phyloP scores from a whole-genome alignment of 352 stramenopile genomes.

The Pythium scleroteichum region DNA sequence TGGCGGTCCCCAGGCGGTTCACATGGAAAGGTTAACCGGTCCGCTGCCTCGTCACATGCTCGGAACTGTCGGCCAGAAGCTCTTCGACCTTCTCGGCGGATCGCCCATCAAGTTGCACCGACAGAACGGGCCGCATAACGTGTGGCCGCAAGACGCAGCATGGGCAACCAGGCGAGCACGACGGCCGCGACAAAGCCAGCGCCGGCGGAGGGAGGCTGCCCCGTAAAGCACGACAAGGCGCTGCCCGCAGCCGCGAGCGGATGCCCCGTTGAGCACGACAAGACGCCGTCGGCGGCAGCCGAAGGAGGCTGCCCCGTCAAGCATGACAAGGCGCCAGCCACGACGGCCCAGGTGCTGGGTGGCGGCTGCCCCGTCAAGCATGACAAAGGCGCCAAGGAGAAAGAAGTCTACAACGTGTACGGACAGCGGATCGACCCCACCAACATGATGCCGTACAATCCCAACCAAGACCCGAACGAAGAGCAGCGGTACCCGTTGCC shows the following conservation, averaged over 20 bases:
- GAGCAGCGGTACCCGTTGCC: conserved; percentile 90
- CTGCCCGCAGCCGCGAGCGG: conserved; percentile 30
- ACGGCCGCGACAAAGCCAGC: conserved; percentile 7
- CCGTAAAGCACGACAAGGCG: conserved; percentile 46
- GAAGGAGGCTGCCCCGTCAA: conserved; percentile 63
- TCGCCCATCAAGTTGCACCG: conserved; percentile 22
- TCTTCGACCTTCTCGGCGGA: conserved; percentile 15
- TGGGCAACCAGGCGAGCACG: conserved; percentile 73
- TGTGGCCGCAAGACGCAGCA: conserved; percentile 32
- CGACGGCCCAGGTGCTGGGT: conserved; percentile 19
- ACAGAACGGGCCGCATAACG: conserved; percentile 7
- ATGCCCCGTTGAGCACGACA: conserved; percentile 60
- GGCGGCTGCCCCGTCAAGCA: conserved; percentile 77
- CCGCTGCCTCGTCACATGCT: conserved; percentile 22
- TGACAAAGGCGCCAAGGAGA: conserved; percentile 32
- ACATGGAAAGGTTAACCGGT: conserved; percentile 23
- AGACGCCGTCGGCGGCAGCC: conserved; percentile 29
- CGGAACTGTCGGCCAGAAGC: conserved; percentile 10
- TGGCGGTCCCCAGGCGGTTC: conserved; percentile 6
- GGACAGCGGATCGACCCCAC: conserved; percentile 95
- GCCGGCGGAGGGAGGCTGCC: conserved; percentile 47
- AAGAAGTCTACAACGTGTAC: conserved; percentile 97
- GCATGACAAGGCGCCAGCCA: conserved; percentile 27
- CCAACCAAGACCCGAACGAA: conserved; percentile 93
- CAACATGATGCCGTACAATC: conserved; percentile 98